Evolutionary conservation across 2,329 filamentous ascomycete species (phyloP), one percentile per base, ranked within the genome.

Genomic region (Teratosphaeria viscida): DNA sequence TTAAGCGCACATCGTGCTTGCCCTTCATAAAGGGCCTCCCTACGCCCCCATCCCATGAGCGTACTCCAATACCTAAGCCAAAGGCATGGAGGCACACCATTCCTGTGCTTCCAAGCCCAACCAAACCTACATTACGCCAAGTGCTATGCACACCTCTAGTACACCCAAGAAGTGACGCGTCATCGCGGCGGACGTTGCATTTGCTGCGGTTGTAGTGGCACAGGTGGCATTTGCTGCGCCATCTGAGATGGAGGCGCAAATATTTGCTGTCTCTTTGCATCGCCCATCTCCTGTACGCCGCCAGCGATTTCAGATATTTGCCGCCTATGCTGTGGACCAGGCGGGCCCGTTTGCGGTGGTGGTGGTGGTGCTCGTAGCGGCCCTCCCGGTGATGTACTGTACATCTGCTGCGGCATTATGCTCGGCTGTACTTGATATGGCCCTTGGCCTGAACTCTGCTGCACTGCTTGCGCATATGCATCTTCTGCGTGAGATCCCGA

Each of bases 301-400:
- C 82, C 79, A 2, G 81, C 78, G 60, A 86, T 83, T 35, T 85
- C 82, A 2, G 82, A 84, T n/a, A 85, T 79, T 59, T 82, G 81
- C 65, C 83, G 75, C 62, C 83, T 77, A 63, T 84, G 81, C 56
- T 74, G 74, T 43, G 71, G 32, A 69, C 52, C 27, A 26, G 32
- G 32, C 39, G 55, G 55, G 4, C 27, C 32, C 11, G 57, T 32
- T 32, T 59, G 60, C 12, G 64, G 32, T 32, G 59, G 60, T 11
- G 64, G 64, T 11, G 63, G 66, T 16, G 66, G 71, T 56, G 68
- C 66, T 11, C 68, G 70, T 64, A 78, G 70, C 19, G 72, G 67
- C 57, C 76, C 72, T 34, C 74, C 74, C 16, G 67, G 67, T 7
- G 74, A 72, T 14, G 73, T 72, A 32, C 66, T 72, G 60, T 77